phyloP scores from a whole-genome alignment of 306 rosid species.

The Quercus rubra region DNA sequence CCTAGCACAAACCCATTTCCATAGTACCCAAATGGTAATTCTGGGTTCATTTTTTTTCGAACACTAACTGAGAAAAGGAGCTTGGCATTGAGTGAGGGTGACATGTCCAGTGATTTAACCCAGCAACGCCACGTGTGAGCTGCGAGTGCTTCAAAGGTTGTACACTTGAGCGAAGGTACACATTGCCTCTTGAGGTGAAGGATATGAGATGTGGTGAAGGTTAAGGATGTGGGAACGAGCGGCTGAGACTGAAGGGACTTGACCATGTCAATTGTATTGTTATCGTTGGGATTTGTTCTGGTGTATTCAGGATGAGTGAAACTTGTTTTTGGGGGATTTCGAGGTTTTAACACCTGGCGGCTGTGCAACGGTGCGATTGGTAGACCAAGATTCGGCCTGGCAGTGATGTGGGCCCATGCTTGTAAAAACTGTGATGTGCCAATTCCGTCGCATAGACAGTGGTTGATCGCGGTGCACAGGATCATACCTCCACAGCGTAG shows the following conservation, averaged over 20 bases:
- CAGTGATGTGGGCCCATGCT: constrained; percentile 65
- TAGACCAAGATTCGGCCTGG: constrained; percentile 9
- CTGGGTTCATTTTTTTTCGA: constrained; percentile 28
- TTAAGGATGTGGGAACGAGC: constrained; percentile 50
- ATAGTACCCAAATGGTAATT: constrained; percentile 54
- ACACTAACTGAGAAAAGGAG: constrained; percentile 75
- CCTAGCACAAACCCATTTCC: constrained; percentile 77
- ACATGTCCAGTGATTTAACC: constrained; percentile 47
- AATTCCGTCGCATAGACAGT: constrained; percentile 73
- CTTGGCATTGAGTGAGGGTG: constrained; percentile 40
- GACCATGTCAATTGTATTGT: constrained; percentile 27
- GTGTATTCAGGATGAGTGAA: constrained; percentile 44
- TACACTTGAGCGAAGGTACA: constrained; percentile 60
- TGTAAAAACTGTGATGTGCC: constrained; percentile 81
- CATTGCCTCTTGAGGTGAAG: constrained; percentile 60
- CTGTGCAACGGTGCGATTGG: constrained; percentile 48
- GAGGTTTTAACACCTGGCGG: constrained; percentile 57
- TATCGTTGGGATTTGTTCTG: constrained; percentile 13
- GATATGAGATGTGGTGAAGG: constrained; percentile 41
- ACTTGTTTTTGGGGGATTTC: constrained; percentile 30
- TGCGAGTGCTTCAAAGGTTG: constrained; percentile 66
- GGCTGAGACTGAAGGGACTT: constrained; percentile 60
- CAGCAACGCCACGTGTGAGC: constrained; percentile 93
- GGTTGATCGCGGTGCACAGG: constrained; percentile 76
- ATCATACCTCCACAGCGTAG: constrained; percentile 83